Conservation (phyloP, 23 red algal genomes). For the Gracilaria caudata region DNA sequence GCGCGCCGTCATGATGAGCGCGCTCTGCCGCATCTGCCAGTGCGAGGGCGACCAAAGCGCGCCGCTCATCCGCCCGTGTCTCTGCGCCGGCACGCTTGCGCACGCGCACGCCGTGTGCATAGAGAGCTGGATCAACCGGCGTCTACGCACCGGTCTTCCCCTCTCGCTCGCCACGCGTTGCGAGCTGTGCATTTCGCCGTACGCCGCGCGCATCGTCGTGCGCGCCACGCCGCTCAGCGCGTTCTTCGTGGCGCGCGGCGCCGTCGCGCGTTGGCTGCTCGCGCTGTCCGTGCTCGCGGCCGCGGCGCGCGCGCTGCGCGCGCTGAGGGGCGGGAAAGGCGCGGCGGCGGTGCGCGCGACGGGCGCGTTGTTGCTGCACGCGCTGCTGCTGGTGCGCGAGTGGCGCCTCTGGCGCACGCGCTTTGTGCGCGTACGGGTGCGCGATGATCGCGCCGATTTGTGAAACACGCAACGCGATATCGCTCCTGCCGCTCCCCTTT, state of each 20-base stretch:
- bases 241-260: constrained; percentile 10
- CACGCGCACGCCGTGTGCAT: constrained; percentile 11
- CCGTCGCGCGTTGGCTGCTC: background rate
- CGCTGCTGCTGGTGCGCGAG: background rate
- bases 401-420: background rate
- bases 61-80: constrained; percentile 19
- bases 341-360: background rate
- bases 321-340: background rate
- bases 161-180: constrained; percentile 5
- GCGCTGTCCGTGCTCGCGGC: background rate
- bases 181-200: constrained; percentile 1
- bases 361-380: constrained; percentile 8
- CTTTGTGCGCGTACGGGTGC: background rate
- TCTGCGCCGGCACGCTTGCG: constrained; percentile 21
- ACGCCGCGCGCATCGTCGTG: background rate
- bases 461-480: background rate
- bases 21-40: constrained; percentile 17
- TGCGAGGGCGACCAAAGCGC: background rate
- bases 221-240: background rate
- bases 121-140: constrained; percentile 13
- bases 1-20: background rate
- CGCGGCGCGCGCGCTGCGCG: background rate
- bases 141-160: background rate
- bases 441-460: no score
- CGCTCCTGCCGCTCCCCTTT: background rate